phyloP scores from a whole-genome alignment of 257 asterid species.

The Solanum tacnaense region DNA sequence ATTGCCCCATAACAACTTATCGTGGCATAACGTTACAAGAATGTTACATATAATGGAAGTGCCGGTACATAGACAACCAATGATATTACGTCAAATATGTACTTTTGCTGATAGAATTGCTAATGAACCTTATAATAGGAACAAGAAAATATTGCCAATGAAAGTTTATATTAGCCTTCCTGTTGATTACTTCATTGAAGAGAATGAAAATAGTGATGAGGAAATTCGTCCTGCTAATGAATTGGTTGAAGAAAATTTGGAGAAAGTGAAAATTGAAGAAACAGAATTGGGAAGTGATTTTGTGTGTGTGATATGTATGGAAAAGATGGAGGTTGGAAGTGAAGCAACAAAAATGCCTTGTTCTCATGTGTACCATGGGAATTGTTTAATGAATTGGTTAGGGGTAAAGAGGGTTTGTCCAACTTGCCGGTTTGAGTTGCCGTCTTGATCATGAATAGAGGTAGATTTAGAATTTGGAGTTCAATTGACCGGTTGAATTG shows the following conservation, averaged over 20 bases:
- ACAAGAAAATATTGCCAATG: conserved; percentile 1
- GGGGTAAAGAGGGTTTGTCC: conserved; percentile 2
- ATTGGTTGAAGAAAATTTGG: neutral
- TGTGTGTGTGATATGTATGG: conserved; percentile 6
- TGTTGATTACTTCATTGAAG: neutral
- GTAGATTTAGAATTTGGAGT: neutral
- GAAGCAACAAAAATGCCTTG: conserved; percentile 3
- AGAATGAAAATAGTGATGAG: neutral
- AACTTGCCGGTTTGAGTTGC: neutral
- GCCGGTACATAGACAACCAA: neutral
- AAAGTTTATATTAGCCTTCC: neutral
- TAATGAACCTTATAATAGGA: neutral
- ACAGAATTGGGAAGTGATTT: neutral
- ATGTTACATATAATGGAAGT: neutral
- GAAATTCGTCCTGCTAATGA: neutral
- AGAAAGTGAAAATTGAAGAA: neutral
- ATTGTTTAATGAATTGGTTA: conserved; percentile 6
- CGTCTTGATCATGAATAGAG: neutral
- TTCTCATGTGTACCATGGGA: conserved; percentile 4
- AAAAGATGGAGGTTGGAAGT: neutral
- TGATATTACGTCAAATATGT: neutral
- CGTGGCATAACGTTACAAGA: neutral
- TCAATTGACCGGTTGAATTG: neutral
- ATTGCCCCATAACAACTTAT: neutral
- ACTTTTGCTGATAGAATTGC: neutral